Percentiles rank a stretch among this genome's conserved stretches.
phyloP scores from a whole-genome alignment of 768 basidiomycete genomes.

The Nidularia sp. region DNA sequence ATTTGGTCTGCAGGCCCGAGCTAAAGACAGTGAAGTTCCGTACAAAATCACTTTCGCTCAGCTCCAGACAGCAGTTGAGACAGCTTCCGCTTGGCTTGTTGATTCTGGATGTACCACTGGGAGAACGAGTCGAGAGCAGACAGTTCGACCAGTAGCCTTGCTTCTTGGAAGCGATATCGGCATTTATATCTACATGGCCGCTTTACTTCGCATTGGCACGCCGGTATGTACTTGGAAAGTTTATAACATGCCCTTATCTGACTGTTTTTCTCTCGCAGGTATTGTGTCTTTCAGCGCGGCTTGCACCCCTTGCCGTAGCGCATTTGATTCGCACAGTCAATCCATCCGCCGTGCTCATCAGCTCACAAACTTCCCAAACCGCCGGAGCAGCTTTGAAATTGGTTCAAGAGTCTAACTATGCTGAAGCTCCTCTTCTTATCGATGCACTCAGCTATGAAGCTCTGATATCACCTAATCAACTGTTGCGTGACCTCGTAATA shows the following conservation, averaged over 20 bases:
- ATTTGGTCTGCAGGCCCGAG: constrained; percentile 27
- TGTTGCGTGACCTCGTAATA: too few species aligned
- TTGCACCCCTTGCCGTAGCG: constrained; percentile 27
- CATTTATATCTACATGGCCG: constrained; percentile 30
- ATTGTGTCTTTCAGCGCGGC: constrained; percentile 28
- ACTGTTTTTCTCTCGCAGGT: too few species aligned
- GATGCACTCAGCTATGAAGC: too few species aligned
- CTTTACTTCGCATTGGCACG: constrained; percentile 28
- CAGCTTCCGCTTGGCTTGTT: constrained; percentile 29
- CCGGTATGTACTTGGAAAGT: constrained; percentile 32
- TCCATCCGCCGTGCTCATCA: too few species aligned
- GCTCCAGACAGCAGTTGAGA: constrained; percentile 24
- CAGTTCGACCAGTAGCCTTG: constrained; percentile 27
- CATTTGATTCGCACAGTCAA: too few species aligned
- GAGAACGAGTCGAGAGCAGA: constrained; percentile 14
- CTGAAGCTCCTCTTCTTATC: too few species aligned
- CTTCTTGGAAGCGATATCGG: constrained; percentile 32
- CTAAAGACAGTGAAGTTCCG: constrained; percentile 13
- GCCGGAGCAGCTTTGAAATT: constrained; percentile 10
- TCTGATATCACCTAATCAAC: too few species aligned
- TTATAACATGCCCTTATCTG: too few species aligned
- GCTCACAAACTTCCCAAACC: too few species aligned
- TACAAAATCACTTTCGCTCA: constrained; percentile 27
- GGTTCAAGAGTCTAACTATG: too few species aligned
- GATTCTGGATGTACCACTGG: constrained; percentile 19